Evolutionary conservation across 495 filamentous ascomycete genomes (phyloP).

Genomic region (Penicillium antarcticum): DNA sequence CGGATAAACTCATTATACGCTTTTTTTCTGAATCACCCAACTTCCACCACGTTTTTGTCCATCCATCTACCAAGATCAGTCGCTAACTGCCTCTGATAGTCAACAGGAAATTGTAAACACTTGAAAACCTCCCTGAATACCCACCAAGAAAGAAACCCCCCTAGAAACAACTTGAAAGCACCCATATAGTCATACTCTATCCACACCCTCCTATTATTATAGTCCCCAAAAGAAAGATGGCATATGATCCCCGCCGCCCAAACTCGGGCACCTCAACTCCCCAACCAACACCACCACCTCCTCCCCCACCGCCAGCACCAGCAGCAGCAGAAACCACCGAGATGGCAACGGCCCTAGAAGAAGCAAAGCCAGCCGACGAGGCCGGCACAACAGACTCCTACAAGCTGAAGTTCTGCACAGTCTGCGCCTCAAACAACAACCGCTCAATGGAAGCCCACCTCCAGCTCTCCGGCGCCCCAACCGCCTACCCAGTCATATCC

Average conservation of each 20-base stretch:
- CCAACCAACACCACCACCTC: constrained; percentile 33
- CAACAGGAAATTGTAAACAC: constrained; percentile 38
- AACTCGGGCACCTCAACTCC: constrained; percentile 44
- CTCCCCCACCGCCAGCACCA: constrained; percentile 53
- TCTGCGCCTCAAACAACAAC: constrained; percentile 97
- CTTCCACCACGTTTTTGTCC: constrained; percentile 2
- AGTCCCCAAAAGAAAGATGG: constrained; percentile 38
- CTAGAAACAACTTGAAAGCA: constrained; percentile 1
- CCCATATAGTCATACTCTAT: constrained; percentile 13
- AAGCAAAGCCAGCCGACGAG: constrained; percentile 22
- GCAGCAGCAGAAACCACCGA: constrained; percentile 40
- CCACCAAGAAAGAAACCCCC: neutral
- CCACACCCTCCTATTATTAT: constrained; percentile 8
- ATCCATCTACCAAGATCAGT: constrained; percentile 7
- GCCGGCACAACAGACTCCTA: constrained; percentile 52
- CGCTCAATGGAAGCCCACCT: constrained; percentile 98
- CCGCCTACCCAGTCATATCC: constrained; percentile 88
- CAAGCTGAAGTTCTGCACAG: constrained; percentile 95
- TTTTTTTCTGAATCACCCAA: constrained; percentile 33
- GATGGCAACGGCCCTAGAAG: constrained; percentile 31
- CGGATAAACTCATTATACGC: constrained; percentile 51
- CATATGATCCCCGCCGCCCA: constrained; percentile 54
- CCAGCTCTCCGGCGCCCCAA: constrained; percentile 67
- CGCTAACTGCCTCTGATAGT: constrained; percentile 27
- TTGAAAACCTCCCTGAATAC: constrained; percentile 39